Conservation (phyloP, 495 filamentous ascomycete genomes). For the Tetracladium setigerum region DNA sequence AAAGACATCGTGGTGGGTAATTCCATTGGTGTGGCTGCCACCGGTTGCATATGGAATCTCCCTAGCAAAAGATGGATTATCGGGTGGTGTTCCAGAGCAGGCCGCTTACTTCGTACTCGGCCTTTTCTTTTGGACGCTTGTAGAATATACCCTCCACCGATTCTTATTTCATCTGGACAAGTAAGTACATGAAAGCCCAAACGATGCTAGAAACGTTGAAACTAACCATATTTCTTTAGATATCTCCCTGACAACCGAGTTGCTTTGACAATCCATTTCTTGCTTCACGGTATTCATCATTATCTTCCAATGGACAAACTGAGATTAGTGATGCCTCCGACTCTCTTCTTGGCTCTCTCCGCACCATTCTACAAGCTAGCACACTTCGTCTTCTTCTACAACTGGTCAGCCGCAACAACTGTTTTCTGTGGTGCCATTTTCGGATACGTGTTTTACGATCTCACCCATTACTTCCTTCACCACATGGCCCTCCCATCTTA, state of each 20-base stretch:
- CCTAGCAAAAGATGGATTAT: constrained; percentile 50
- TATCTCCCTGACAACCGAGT: constrained; percentile 88
- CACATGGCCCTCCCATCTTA: constrained; percentile 85
- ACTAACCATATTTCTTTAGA: constrained; percentile 32
- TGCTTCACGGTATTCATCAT: constrained; percentile 96
- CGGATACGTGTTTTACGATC: constrained; percentile 91
- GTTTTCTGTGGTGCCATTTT: constrained; percentile 89
- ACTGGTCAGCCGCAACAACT: constrained; percentile 72
- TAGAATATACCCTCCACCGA: constrained; percentile 87
- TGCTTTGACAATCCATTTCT: constrained; percentile 82
- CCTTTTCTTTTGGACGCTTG: constrained; percentile 73
- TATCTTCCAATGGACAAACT: constrained; percentile 98
- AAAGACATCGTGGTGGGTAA: constrained; percentile 87
- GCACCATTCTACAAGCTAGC: constrained; percentile 91
- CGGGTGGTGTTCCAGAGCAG: constrained; percentile 7
- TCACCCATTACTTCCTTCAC: constrained; percentile 99
- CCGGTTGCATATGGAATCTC: constrained; percentile 66
- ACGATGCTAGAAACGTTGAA: constrained; percentile 11
- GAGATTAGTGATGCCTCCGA: constrained; percentile 93
- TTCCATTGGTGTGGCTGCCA: constrained; percentile 85
- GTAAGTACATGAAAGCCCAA: constrained; percentile 39
- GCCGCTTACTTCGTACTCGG: constrained; percentile 29
- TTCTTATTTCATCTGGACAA: constrained; percentile 91
- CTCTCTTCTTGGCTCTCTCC: constrained; percentile 78
- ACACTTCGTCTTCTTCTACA: constrained; percentile 72